phyloP scores from a whole-genome alignment of 257 asterid genomes.

The Sherardia arvensis region DNA sequence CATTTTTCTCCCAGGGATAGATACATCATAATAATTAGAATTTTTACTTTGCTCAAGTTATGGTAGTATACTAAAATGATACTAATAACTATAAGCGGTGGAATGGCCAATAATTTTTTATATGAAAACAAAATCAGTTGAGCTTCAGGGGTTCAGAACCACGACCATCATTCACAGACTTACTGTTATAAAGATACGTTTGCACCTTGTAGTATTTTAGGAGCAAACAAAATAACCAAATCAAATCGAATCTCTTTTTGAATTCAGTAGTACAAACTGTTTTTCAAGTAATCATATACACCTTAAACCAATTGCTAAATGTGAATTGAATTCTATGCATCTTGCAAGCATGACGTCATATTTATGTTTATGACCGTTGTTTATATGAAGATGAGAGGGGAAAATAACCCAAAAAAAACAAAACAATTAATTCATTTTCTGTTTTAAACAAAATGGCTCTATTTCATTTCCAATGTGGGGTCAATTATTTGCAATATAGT shows the following conservation, averaged over 20 bases:
- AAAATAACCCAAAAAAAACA: too few species aligned
- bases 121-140: neutral
- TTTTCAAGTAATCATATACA: neutral
- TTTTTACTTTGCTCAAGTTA: neutral
- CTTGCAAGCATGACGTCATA: neutral
- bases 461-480: neutral
- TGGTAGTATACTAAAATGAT: neutral
- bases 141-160: neutral
- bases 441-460: neutral
- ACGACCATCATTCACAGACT: neutral
- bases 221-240: neutral
- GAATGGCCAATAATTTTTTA: neutral
- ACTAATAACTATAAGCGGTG: neutral
- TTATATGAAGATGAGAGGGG: neutral
- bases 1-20: neutral
- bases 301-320: neutral
- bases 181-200: neutral
- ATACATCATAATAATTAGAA: neutral
- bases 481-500: neutral
- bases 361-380: neutral
- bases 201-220: neutral
- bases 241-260: neutral
- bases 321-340: neutral
- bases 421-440: too few species aligned
- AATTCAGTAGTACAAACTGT: neutral